Evolutionary conservation across 208 protist genomes (phyloP), one percentile per base, ranked within the genome.

Genomic region (Endotrypanum monterogeii): DNA sequence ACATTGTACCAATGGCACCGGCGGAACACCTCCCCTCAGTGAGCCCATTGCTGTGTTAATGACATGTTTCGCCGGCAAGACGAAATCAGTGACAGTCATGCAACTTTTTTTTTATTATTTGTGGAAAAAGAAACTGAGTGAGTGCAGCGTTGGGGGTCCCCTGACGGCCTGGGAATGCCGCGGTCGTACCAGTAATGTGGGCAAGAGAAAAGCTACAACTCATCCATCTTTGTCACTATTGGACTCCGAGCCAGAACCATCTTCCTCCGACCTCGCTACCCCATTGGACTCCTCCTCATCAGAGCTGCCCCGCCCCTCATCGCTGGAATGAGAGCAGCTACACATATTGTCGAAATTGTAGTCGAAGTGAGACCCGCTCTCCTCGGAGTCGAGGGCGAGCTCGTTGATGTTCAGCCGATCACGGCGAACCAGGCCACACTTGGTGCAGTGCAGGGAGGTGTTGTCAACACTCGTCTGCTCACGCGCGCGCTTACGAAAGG

Each of bases 281-380:
- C 71, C 76, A 25, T 70, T 67, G 25, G 57, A 67, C 2, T 70
- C 76, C 7, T 61, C 76, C 7, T 88, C 87, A 5, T 83, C 76
- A 25, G 65, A 80, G 62, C 73, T 76, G 69, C 44, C 51, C n/a
- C 74, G 57, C 39, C 81, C 82, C 12, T 88, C 89, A 8, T 90
- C 81, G 71, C 90, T 95, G 50, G 81, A 83, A 74, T 91, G 82
- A n/a, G 71, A 76, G 74, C 93, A 97, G 50, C 85, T 75, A 60
- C 93, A 97, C 37, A 86, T 58, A 67, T 94, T 94, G 58, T 94
- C 93, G 83, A 94, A 97, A 74, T 95, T 94, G 80, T 96, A 97
- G 62, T 97, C 93, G 71, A 95, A 97, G 30, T 97, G 93, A 14
- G 89, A 92, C 35, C 93, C 93, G 67, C 88, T 94, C 71, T 94